Percentiles rank a stretch among this genome's conserved stretches.
These are phyloP conservation scores for Zymoseptoria tritici DNA, from an alignment of 2,329 filamentous ascomycete species.

Conservation along the genomic window DNA sequence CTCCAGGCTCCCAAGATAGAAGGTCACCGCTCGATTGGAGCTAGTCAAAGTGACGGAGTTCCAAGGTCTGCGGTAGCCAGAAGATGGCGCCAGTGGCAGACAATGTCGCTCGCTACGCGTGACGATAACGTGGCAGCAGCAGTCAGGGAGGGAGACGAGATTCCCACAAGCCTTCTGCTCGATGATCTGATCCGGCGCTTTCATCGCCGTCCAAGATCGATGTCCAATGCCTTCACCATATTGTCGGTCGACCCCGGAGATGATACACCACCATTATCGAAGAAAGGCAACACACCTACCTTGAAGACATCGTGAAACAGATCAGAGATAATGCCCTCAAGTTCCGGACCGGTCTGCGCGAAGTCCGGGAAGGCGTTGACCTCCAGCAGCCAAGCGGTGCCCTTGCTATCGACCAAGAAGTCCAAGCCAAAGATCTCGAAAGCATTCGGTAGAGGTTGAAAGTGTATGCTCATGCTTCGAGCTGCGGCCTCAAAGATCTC, in stretches of 20 bases:
- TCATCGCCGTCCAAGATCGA: slow-evolving; percentile 38
- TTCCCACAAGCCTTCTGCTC: background rate
- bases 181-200: background rate
- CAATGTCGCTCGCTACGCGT: background rate
- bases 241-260: slow-evolving; percentile 1
- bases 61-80: no score
- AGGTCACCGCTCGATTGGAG: no score
- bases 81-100: no score
- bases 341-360: slow-evolving; percentile 72
- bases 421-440: slow-evolving; percentile 93
- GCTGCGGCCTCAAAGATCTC: slow-evolving; percentile 84
- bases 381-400: slow-evolving; percentile 70
- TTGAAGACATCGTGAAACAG: slow-evolving; percentile 70
- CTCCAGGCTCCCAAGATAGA: no score
- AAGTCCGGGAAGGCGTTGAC: slow-evolving; percentile 97
- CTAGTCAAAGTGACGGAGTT: no score
- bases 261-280: slow-evolving; percentile 32
- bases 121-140: no score
- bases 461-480: slow-evolving; percentile 76
- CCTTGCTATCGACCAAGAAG: slow-evolving; percentile 66
- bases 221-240: slow-evolving; percentile 38
- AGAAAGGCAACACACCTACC: slow-evolving; percentile 61
- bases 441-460: slow-evolving; percentile 77
- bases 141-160: background rate
- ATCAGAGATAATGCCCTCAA: slow-evolving; percentile 63